These are phyloP conservation scores for Hirschioporus abietinus DNA, from an alignment of 768 basidiomycete species.

Conservation along the genomic window DNA sequence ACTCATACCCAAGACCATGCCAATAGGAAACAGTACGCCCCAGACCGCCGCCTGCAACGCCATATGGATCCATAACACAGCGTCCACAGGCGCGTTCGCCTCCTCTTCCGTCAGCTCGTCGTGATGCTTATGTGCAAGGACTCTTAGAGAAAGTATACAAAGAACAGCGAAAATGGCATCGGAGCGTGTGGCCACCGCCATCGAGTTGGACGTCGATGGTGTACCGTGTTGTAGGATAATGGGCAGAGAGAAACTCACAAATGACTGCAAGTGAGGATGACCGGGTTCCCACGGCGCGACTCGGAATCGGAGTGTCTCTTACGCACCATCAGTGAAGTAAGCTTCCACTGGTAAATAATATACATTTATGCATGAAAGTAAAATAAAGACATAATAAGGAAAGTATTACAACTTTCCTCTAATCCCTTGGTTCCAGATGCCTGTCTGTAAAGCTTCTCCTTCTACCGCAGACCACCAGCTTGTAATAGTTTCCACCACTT, in stretches of 20 bases:
- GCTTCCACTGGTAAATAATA: not conserved
- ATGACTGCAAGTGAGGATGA: not conserved
- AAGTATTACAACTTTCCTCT: conserved; percentile 38
- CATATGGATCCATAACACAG: conserved; percentile 81
- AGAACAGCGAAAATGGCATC: not conserved
- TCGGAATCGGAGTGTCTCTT: not conserved
- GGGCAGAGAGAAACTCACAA: too few relatives aligned
- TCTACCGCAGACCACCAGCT: conserved; percentile 57
- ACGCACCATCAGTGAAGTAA: not conserved
- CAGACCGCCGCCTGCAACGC: conserved; percentile 71
- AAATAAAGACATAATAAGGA: not conserved
- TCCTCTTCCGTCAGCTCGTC: conserved; percentile 61
- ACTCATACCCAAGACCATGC: conserved; percentile 71
- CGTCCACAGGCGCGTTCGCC: conserved; percentile 61
- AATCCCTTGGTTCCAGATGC: conserved; percentile 57
- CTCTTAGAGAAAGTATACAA: conserved; percentile 9
- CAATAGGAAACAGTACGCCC: conserved; percentile 84
- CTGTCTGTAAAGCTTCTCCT: conserved; percentile 47
- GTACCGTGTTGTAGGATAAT: too few relatives aligned
- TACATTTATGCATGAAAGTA: too few relatives aligned
- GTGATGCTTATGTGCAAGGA: conserved; percentile 56
- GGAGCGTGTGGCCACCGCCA: not conserved
- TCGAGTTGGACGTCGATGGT: not conserved
- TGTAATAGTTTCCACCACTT: conserved; percentile 61
- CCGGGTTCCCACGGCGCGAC: not conserved